Conservation (phyloP, 371 early-diverging fungal species). For the Mortierella sp. region DNA sequence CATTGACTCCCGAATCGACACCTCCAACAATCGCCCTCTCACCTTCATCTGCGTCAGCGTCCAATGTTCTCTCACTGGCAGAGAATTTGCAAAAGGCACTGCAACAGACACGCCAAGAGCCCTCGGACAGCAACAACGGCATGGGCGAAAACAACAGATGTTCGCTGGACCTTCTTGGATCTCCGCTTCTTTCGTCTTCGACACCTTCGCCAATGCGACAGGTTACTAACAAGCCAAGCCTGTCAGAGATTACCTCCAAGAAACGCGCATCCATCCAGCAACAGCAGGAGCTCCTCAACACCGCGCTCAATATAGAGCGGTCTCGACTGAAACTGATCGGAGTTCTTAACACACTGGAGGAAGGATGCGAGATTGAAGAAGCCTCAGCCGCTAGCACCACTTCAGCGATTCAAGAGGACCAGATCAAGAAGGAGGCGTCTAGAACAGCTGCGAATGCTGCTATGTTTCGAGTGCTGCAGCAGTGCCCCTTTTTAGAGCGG, state of each 20-base stretch:
- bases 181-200: background rate
- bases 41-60: conserved; percentile 8
- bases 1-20: background rate
- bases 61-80: conserved; percentile 28
- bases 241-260: conserved; percentile 37
- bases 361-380: conserved; percentile 4
- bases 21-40: background rate
- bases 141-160: no score
- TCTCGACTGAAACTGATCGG: conserved; percentile 33
- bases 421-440: background rate
- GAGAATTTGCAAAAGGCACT: conserved; percentile 38
- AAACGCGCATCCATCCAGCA: conserved; percentile 30
- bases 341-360: conserved; percentile 7
- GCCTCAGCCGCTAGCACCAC: background rate
- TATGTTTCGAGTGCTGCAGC: conserved; percentile 14
- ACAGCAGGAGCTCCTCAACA: conserved; percentile 12
- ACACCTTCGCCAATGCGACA: background rate
- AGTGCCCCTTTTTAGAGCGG: conserved; percentile 46
- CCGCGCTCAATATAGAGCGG: conserved; percentile 19
- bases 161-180: background rate
- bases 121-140: background rate
- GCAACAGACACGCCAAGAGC: conserved; percentile 2
- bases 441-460: background rate
- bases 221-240: conserved; percentile 11
- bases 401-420: background rate